A percentile compares a stretch with the other conserved stretches of the same genome.
phyloP scores from a whole-genome alignment of 164 flowering plant genomes.

The Tinospora cordifolia region DNA sequence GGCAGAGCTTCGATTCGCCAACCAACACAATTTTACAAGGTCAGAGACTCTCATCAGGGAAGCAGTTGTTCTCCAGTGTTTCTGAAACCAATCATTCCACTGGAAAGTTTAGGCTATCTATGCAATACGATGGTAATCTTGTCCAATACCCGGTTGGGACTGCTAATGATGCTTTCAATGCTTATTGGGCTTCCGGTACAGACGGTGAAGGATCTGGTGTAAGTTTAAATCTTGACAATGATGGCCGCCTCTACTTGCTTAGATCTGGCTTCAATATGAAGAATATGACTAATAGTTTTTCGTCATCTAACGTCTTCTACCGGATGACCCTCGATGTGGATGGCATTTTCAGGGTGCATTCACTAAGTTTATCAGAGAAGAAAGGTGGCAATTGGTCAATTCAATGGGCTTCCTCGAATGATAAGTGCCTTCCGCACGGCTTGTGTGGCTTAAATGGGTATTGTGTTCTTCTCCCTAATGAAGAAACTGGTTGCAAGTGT shows the following conservation, averaged over 20 bases:
- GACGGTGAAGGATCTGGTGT: neutral
- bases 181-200: constrained; percentile 15
- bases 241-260: constrained; percentile 11
- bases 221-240: constrained; percentile 9
- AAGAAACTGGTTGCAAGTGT: constrained; percentile 2
- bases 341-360: constrained; percentile 5
- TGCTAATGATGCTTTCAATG: too few species aligned
- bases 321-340: constrained; percentile 18
- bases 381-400: neutral
- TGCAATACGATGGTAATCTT: constrained; percentile 26
- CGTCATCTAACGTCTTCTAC: constrained; percentile 9
- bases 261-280: neutral
- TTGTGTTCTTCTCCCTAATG: neutral
- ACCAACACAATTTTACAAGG: constrained; percentile 10
- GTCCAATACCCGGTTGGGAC: constrained; percentile 12
- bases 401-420: neutral
- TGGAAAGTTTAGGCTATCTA: constrained; percentile 18
- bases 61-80: constrained; percentile 9
- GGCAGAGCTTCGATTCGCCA: constrained; percentile 35
- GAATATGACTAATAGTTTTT: neutral
- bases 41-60: constrained; percentile 4
- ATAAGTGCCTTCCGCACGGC: constrained; percentile 14
- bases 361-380: neutral
- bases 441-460: constrained; percentile 22
- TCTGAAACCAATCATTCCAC: constrained; percentile 13